These are phyloP conservation scores for Alternaria sp. DNA, from an alignment of 2,329 filamentous ascomycete species.

Conservation along the genomic window DNA sequence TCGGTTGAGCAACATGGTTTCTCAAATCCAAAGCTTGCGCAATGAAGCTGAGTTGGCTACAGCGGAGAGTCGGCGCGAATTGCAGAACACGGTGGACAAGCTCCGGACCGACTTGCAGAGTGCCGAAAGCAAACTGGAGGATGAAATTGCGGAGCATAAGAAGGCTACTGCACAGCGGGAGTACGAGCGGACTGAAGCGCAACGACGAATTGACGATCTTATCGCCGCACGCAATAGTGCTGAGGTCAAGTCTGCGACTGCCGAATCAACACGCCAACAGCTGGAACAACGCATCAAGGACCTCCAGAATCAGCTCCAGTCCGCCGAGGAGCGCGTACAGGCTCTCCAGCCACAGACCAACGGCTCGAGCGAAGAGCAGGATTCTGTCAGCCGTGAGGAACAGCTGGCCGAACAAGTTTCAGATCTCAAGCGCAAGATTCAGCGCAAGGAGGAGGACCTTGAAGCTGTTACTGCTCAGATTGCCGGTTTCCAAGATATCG, in stretches of 20 bases:
- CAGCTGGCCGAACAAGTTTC: conserved; percentile 84
- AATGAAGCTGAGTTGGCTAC: conserved; percentile 91
- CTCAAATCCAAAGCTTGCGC: conserved; percentile 84
- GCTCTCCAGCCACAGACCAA: conserved; percentile 76
- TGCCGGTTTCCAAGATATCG: conserved; percentile 88
- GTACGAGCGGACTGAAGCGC: conserved; percentile 85
- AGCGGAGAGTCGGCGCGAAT: conserved; percentile 78
- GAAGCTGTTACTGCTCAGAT: conserved; percentile 81
- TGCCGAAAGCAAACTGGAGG: conserved; percentile 81
- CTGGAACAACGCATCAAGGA: conserved; percentile 89
- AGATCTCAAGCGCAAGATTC: conserved; percentile 86
- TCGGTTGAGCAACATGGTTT: conserved; percentile 81
- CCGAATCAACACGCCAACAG: conserved; percentile 88
- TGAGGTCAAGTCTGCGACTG: conserved; percentile 84
- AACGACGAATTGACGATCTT: conserved; percentile 92
- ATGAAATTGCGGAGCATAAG: conserved; percentile 84
- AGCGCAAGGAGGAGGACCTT: conserved; percentile 80
- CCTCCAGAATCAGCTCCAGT: conserved; percentile 84
- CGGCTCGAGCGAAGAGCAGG: conserved; percentile 57
- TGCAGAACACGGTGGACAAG: conserved; percentile 79
- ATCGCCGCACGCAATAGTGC: conserved; percentile 79
- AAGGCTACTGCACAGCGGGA: conserved; percentile 85
- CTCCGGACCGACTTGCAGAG: conserved; percentile 80
- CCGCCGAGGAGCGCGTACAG: conserved; percentile 85
- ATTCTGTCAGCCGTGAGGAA: conserved; percentile 72